phyloP scores from a whole-genome alignment of 2,329 filamentous ascomycete species.

The Trematosphaeria pertusa region DNA sequence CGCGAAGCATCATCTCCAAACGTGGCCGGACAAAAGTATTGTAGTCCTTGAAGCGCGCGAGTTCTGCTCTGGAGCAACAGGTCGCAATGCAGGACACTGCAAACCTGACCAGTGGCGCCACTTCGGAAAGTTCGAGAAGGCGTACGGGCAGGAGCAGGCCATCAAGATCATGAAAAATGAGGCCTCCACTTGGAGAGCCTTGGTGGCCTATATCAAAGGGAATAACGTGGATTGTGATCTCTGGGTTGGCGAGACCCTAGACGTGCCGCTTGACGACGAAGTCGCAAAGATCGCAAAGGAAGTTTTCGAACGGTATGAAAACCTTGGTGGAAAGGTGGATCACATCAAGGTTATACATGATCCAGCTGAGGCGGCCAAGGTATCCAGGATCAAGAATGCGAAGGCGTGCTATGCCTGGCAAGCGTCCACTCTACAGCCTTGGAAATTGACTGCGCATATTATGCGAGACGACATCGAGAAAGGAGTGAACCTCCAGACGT shows the following conservation, averaged over 20 bases:
- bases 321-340: slow-evolving; percentile 28
- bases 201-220: slow-evolving; percentile 27
- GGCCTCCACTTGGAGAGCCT: slow-evolving; percentile 28
- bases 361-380: slow-evolving; percentile 21
- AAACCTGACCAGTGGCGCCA: slow-evolving; percentile 37
- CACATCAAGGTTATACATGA: slow-evolving; percentile 30
- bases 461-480: slow-evolving; percentile 30
- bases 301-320: slow-evolving; percentile 26
- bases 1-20: slow-evolving; percentile 28
- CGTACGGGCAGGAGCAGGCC: slow-evolving; percentile 32
- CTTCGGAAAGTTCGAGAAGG: slow-evolving; percentile 34
- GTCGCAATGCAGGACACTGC: slow-evolving; percentile 36
- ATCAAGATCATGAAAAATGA: slow-evolving; percentile 37
- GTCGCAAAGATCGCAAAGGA: slow-evolving; percentile 27
- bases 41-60: slow-evolving; percentile 36
- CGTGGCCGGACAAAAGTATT: slow-evolving; percentile 25
- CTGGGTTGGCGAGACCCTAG: slow-evolving; percentile 36
- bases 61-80: slow-evolving; percentile 39
- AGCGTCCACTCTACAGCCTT: slow-evolving; percentile 35
- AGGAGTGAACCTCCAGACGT: slow-evolving; percentile 31
- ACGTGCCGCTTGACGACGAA: slow-evolving; percentile 32
- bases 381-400: slow-evolving; percentile 26
- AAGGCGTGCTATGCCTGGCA: slow-evolving; percentile 34
- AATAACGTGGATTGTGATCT: slow-evolving; percentile 36
- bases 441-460: slow-evolving; percentile 35